Percentiles rank a stretch among this genome's conserved stretches.
Evolutionary conservation across 1,284 basidiomycete species (phyloP).

Genomic region (Melampsora occidentalis): DNA sequence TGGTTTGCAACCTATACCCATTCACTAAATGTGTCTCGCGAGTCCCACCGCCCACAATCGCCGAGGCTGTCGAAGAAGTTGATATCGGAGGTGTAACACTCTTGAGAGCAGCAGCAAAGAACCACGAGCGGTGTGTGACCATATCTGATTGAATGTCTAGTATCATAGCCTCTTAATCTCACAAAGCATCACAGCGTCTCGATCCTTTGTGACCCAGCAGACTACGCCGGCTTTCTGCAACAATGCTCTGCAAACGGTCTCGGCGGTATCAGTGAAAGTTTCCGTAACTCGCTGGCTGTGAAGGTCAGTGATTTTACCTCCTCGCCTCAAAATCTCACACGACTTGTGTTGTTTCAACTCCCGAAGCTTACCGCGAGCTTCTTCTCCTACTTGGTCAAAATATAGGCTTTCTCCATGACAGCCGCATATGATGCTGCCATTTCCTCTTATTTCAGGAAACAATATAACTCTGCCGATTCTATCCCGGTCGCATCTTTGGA

Average conservation of each 20-base stretch:
- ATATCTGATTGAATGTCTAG: too few relatives aligned
- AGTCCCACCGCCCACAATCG: conserved; percentile 81
- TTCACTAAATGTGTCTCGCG: conserved; percentile 82
- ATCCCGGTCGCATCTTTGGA: conserved; percentile 58
- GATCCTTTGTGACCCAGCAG: conserved; percentile 88
- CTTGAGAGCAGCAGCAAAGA: conserved; percentile 95
- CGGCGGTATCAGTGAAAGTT: conserved; percentile 68
- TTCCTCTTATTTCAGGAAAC: conserved; percentile 90
- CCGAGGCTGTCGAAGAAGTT: conserved; percentile 93
- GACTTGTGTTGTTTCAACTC: background rate
- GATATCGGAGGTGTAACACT: conserved; percentile 99
- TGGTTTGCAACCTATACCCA: conserved; percentile 98
- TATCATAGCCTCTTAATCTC: background rate
- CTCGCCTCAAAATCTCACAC: conserved; percentile 23
- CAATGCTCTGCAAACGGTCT: conserved; percentile 65
- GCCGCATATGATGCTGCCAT: conserved; percentile 93
- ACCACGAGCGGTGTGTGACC: conserved; percentile 65
- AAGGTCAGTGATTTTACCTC: conserved; percentile 57
- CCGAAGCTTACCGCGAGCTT: background rate
- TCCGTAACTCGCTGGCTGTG: conserved; percentile 78
- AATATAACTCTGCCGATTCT: conserved; percentile 79
- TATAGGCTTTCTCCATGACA: conserved; percentile 86
- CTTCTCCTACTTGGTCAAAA: background rate
- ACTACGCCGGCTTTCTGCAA: conserved; percentile 79
- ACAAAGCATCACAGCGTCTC: conserved; percentile 64